Evolutionary conservation across 345 rosid species (phyloP).

Genomic region (Limnanthes douglasii): DNA sequence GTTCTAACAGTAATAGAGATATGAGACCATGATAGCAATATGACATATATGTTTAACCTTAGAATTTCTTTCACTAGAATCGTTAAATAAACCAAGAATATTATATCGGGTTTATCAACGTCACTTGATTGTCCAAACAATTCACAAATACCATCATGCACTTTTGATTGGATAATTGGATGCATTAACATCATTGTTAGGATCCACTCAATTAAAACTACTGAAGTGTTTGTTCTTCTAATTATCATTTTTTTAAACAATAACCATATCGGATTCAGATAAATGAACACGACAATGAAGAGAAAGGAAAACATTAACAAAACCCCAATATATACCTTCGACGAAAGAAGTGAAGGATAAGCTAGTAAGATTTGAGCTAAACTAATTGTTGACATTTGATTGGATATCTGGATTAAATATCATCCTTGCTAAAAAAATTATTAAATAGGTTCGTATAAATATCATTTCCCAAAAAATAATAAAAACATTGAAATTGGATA

Average conservation of each 20-base stretch:
- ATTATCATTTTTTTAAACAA: slow-evolving; percentile 84
- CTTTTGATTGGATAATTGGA: slow-evolving; percentile 44
- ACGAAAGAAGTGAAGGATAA: too few relatives aligned
- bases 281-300: slow-evolving; percentile 38
- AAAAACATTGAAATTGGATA: too few relatives aligned
- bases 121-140: slow-evolving; percentile 43
- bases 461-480: too few relatives aligned
- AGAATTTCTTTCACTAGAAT: slow-evolving; percentile 69
- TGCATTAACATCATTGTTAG: slow-evolving; percentile 71
- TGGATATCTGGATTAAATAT: too few relatives aligned
- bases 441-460: too few relatives aligned
- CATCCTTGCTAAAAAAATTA: too few relatives aligned
- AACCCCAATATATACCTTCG: slow-evolving; percentile 22
- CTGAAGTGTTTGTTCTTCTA: slow-evolving; percentile 77
- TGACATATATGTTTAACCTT: slow-evolving; percentile 89
- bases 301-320: slow-evolving; percentile 54
- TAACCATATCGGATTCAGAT: slow-evolving; percentile 50
- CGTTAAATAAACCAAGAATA: slow-evolving; percentile 33
- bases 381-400: too few relatives aligned
- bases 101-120: slow-evolving; percentile 37
- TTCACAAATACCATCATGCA: slow-evolving; percentile 47
- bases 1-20: slow-evolving; percentile 55
- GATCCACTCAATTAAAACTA: slow-evolving; percentile 81
- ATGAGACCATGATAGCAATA: slow-evolving; percentile 85
- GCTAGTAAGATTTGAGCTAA: too few relatives aligned